Evolutionary conservation across 306 rosid genomes (phyloP).

Genomic region (Senna tora): DNA sequence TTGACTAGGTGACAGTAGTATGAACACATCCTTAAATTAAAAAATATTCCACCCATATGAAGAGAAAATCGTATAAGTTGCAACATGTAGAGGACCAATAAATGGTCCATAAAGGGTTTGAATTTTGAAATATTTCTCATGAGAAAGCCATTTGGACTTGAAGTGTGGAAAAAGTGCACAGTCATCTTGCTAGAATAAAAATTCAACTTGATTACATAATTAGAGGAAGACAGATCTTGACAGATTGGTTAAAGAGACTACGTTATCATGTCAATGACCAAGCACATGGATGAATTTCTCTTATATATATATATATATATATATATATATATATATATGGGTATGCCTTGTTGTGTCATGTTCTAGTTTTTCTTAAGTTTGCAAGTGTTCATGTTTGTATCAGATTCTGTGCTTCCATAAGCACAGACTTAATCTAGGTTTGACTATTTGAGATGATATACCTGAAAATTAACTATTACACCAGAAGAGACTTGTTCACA

Average conservation of each 20-base stretch:
- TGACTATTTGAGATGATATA: too few species aligned
- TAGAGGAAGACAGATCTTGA: neutral
- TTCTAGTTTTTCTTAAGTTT: too few species aligned
- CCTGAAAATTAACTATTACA: too few species aligned
- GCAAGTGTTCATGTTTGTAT: too few species aligned
- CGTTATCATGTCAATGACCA: neutral
- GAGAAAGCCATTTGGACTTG: neutral
- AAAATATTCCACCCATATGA: neutral
- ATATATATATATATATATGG: too few species aligned
- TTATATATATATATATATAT: too few species aligned
- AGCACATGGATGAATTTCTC: neutral
- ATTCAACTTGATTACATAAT: neutral
- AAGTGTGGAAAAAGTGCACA: neutral
- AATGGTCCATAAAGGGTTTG: neutral
- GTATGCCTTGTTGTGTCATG: too few species aligned
- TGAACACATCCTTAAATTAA: neutral
- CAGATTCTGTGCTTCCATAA: too few species aligned
- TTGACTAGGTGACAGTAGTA: neutral
- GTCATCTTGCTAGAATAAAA: neutral
- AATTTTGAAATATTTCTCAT: neutral
- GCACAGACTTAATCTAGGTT: too few species aligned
- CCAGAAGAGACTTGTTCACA: neutral
- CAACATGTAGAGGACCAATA: neutral
- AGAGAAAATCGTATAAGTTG: neutral
- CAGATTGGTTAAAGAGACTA: neutral